Evolutionary conservation across 2,329 filamentous ascomycete species (phyloP).

Genomic region (Aureobasidium mangrovei): DNA sequence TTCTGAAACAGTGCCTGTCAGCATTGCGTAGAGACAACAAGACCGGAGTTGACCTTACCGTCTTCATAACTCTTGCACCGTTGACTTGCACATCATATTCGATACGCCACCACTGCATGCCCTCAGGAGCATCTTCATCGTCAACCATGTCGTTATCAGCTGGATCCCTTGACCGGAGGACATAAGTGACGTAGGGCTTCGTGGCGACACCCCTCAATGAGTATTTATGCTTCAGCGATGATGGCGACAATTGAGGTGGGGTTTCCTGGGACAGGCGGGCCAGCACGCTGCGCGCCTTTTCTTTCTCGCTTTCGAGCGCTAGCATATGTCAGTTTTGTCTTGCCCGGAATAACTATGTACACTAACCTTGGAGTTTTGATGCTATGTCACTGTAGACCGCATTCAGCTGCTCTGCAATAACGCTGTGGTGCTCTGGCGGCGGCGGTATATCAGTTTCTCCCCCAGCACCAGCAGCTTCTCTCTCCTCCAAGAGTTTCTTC

Average conservation of each 20-base stretch:
- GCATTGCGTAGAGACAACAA: too few species aligned
- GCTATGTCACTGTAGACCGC: slow-evolving; percentile 27
- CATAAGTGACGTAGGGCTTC: slow-evolving; percentile 48
- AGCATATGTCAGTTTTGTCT: neutral
- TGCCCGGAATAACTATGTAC: neutral
- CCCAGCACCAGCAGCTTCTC: slow-evolving; percentile 14
- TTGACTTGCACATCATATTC: slow-evolving; percentile 40
- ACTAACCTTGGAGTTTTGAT: slow-evolving; percentile 21
- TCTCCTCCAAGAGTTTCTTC: slow-evolving; percentile 17
- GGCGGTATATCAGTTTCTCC: slow-evolving; percentile 15
- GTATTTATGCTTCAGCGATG: slow-evolving; percentile 40
- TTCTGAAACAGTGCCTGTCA: neutral
- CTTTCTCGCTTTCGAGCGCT: slow-evolving; percentile 23
- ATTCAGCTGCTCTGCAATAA: slow-evolving; percentile 26
- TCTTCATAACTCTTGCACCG: slow-evolving; percentile 28
- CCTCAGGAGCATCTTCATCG: slow-evolving; percentile 27
- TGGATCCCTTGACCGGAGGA: slow-evolving; percentile 36
- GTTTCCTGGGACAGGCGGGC: slow-evolving; percentile 22
- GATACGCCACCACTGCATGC: slow-evolving; percentile 49
- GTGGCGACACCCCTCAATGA: slow-evolving; percentile 51
- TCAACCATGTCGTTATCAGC: slow-evolving; percentile 21
- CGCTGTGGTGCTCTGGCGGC: slow-evolving; percentile 20
- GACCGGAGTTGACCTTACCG: slow-evolving; percentile 13
- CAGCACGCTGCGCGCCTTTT: slow-evolving; percentile 24
- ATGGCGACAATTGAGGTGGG: slow-evolving; percentile 17